A percentile compares a stretch with the other conserved stretches of the same genome.
phyloP scores from a whole-genome alignment of 2,329 filamentous ascomycete species.

The Penicillium verrucosum region DNA sequence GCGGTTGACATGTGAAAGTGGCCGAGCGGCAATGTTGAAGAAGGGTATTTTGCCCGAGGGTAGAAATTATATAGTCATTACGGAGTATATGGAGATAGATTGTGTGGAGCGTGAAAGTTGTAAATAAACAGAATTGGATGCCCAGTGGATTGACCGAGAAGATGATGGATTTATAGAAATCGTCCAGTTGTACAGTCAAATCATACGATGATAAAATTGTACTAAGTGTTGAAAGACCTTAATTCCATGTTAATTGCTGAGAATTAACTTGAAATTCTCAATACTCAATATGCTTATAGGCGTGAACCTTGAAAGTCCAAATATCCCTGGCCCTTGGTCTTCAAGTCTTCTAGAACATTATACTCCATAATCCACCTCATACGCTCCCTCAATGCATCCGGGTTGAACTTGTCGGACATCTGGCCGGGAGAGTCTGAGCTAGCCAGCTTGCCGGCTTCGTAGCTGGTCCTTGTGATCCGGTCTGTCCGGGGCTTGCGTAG shows the following conservation, averaged over 20 bases:
- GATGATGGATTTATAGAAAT: neutral
- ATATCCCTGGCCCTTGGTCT: conserved; percentile 17
- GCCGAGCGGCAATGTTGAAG: conserved; percentile 8
- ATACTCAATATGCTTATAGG: conserved; percentile 1
- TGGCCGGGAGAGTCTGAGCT: conserved; percentile 33
- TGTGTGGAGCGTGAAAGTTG: neutral
- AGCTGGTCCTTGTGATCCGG: conserved; percentile 33
- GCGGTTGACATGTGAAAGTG: conserved; percentile 25
- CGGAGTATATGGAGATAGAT: neutral
- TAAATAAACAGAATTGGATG: neutral
- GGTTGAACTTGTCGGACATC: conserved; percentile 29
- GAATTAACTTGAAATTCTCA: too few relatives aligned
- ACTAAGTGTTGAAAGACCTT: too few relatives aligned
- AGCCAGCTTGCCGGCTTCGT: conserved; percentile 36
- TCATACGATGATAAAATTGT: neutral
- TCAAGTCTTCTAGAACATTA: conserved; percentile 32
- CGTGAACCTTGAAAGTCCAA: conserved; percentile 20
- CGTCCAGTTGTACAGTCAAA: neutral
- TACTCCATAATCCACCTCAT: conserved; percentile 41
- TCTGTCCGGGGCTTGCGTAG: conserved; percentile 39
- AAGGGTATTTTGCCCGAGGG: neutral
- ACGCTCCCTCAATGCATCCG: conserved; percentile 26
- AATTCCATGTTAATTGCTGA: too few relatives aligned
- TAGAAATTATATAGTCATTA: neutral
- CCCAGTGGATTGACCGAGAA: neutral